Evolutionary conservation across 768 basidiomycete genomes (phyloP).

Genomic region (Panellus pusillus): DNA sequence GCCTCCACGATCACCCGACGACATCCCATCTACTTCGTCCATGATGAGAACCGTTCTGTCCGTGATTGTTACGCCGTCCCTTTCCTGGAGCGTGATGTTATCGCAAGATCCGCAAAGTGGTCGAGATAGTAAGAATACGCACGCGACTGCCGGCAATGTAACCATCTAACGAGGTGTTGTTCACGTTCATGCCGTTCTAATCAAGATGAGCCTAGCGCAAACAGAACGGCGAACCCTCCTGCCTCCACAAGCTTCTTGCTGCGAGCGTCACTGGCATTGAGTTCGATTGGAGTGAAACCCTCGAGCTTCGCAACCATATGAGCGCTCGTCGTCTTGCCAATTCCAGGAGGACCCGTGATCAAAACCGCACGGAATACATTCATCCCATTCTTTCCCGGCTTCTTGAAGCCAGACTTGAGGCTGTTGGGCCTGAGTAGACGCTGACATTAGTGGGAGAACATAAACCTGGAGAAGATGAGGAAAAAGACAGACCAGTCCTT

Average conservation of each 20-base stretch:
- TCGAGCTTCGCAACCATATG: constrained; percentile 90
- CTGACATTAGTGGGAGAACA: neutral
- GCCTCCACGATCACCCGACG: constrained; percentile 94
- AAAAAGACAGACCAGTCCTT: constrained; percentile 72
- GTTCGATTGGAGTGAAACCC: constrained; percentile 90
- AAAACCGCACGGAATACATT: constrained; percentile 84
- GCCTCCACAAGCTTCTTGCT: constrained; percentile 98
- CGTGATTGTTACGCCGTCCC: constrained; percentile 77
- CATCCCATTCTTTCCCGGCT: constrained; percentile 89
- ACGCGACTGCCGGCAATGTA: constrained; percentile 68
- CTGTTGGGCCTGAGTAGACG: constrained; percentile 61
- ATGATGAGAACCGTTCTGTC: constrained; percentile 89
- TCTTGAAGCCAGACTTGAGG: constrained; percentile 80
- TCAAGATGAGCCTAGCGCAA: neutral
- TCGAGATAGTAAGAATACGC: constrained; percentile 17
- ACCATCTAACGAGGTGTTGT: constrained; percentile 85
- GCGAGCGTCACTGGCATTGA: constrained; percentile 93
- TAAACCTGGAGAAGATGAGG: neutral
- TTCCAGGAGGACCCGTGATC: constrained; percentile 93
- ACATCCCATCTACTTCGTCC: constrained; percentile 99
- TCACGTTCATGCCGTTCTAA: constrained; percentile 89
- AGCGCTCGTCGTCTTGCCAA: constrained; percentile 96
- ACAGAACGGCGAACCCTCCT: constrained; percentile 10
- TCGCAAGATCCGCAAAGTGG: neutral
- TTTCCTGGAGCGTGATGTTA: constrained; percentile 39